Conservation (phyloP, 2,329 filamentous ascomycete species). For the Huntiella moniliformis region DNA sequence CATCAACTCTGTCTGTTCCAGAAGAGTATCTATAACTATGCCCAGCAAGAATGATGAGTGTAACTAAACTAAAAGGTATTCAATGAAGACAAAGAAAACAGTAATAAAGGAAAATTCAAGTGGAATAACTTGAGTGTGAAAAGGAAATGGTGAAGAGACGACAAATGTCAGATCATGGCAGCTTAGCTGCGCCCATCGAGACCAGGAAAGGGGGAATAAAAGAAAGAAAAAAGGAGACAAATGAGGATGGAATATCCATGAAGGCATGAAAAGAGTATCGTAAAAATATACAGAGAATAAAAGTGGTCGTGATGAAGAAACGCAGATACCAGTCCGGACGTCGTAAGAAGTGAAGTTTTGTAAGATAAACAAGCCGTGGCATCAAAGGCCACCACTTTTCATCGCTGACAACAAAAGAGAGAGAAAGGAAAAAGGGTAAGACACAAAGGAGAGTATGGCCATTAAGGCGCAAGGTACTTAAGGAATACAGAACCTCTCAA, state of each 20-base stretch:
- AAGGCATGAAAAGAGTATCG: conserved; percentile 4
- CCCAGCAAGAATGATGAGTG: conserved; percentile 2
- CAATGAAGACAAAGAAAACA: background rate
- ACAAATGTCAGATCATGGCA: background rate
- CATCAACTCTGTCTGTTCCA: conserved; percentile 1
- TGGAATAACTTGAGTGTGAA: background rate
- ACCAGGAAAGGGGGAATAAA: background rate
- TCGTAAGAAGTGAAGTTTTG: too few species aligned
- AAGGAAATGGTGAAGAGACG: background rate
- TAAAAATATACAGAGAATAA: conserved; percentile 7
- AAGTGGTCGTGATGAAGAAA: conserved; percentile 1
- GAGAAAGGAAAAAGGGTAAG: too few species aligned
- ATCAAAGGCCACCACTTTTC: background rate
- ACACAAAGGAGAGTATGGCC: too few species aligned
- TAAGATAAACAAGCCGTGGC: too few species aligned
- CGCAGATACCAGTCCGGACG: too few species aligned
- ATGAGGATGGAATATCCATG: background rate
- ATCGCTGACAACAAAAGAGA: too few species aligned
- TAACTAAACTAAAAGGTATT: background rate
- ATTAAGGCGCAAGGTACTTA: too few species aligned
- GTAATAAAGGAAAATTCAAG: conserved; percentile 1
- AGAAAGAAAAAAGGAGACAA: background rate
- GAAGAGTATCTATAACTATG: conserved; percentile 4
- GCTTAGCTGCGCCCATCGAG: too few species aligned
- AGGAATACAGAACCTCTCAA: too few species aligned